Conservation (phyloP, 306 rosid genomes). For the Erythrophleum fordii region DNA sequence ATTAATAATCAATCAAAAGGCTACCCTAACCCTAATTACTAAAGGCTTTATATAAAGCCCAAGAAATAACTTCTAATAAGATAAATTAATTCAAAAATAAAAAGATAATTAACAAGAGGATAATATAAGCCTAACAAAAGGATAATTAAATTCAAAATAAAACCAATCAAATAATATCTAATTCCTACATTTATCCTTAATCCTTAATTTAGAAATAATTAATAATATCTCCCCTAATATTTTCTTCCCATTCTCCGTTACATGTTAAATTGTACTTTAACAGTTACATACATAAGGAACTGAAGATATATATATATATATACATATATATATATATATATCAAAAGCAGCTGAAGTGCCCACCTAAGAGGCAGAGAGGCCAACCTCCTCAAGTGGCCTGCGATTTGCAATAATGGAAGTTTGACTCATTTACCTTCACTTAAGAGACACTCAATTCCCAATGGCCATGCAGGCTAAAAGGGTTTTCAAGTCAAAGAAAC, state of each 20-base stretch:
- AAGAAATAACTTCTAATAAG: background rate
- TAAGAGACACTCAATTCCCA: background rate
- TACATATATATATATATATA: too few relatives aligned
- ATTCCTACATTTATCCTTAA: too few relatives aligned
- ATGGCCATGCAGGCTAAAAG: background rate
- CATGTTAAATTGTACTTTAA: background rate
- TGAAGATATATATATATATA: background rate
- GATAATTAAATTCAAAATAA: too few relatives aligned
- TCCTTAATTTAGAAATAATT: too few relatives aligned
- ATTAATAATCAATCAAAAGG: background rate
- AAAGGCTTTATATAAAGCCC: background rate
- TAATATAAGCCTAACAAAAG: too few relatives aligned
- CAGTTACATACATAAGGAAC: slow-evolving; percentile 7
- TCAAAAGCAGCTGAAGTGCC: background rate
- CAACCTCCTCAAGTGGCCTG: background rate
- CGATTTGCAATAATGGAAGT: background rate
- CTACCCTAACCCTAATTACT: background rate
- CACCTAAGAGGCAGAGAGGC: background rate
- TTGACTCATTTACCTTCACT: background rate
- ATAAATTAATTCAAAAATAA: background rate
- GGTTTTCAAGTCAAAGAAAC: background rate
- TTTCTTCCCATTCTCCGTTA: too few relatives aligned
- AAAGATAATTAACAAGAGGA: too few relatives aligned
- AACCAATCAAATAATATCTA: too few relatives aligned
- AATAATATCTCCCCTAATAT: too few relatives aligned